These are phyloP conservation scores for Solanum lycopersicoides DNA, from an alignment of 257 asterid species.

Conservation along the genomic window DNA sequence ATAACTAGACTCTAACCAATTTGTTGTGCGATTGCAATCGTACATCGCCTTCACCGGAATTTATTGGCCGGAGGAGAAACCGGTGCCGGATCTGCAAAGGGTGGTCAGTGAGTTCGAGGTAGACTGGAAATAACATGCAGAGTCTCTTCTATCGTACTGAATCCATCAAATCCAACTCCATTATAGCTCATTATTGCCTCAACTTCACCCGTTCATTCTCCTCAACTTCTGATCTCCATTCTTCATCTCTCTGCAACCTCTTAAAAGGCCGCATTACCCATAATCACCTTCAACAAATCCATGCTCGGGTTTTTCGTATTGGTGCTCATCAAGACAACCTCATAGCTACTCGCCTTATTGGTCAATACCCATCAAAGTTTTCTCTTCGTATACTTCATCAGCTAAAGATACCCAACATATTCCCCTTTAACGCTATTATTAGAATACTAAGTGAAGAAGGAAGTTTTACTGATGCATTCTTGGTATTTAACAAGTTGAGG, in stretches of 20 bases:
- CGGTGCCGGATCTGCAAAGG: conserved; percentile 17
- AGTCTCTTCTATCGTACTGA: background rate
- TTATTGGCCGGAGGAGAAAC: conserved; percentile 59
- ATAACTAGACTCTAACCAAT: background rate
- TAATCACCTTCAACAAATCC: conserved; percentile 60
- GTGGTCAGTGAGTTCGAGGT: conserved; percentile 20
- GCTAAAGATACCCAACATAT: conserved; percentile 36
- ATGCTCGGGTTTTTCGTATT: conserved; percentile 43
- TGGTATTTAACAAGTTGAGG: conserved; percentile 23
- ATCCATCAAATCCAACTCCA: background rate
- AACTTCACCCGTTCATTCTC: background rate
- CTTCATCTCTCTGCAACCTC: conserved; percentile 27
- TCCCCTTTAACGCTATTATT: conserved; percentile 66
- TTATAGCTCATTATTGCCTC: background rate
- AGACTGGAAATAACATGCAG: conserved; percentile 5
- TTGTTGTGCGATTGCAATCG: background rate
- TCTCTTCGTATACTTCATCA: conserved; percentile 39
- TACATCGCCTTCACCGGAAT: conserved; percentile 29
- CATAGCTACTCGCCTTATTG: conserved; percentile 71
- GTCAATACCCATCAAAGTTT: conserved; percentile 41
- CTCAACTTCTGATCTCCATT: conserved; percentile 1
- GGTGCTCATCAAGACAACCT: conserved; percentile 55
- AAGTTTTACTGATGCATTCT: conserved; percentile 18
- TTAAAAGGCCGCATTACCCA: conserved; percentile 47
- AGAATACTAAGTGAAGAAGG: conserved; percentile 65